Conservation (phyloP, 495 filamentous ascomycete species). For the Talaromyces ruber region DNA sequence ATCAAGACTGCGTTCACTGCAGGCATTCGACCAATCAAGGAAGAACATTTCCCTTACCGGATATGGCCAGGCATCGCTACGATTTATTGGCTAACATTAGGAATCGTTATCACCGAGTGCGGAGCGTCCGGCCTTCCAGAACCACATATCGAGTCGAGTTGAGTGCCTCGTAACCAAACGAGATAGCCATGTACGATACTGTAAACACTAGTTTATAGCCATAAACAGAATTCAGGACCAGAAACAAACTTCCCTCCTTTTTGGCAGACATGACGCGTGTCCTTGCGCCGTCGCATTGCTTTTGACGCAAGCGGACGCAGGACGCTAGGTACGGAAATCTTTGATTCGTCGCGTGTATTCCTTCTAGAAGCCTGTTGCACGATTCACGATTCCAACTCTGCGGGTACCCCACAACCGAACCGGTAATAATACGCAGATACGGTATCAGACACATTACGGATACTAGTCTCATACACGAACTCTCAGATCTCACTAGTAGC, state of each 20-base stretch:
- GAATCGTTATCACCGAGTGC: no score
- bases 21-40: neutral
- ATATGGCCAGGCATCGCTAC: neutral
- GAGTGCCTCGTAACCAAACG: neutral
- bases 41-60: neutral
- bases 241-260: neutral
- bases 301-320: no score
- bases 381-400: no score
- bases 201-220: neutral
- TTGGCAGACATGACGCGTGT: neutral
- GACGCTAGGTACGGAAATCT: neutral
- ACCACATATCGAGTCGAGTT: neutral
- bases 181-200: neutral
- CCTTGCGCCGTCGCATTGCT: neutral
- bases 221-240: neutral
- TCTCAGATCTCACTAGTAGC: no score
- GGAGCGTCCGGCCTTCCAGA: no score
- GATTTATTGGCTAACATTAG: neutral
- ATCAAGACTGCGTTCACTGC: no score
- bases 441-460: no score
- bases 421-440: no score
- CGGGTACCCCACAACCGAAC: no score
- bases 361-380: no score
- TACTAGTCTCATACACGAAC: no score
- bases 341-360: neutral